Evolutionary conservation across 371 early-diverging fungal genomes (phyloP), one percentile per base, ranked within the genome.

Genomic region (Mucor velutinosus): DNA sequence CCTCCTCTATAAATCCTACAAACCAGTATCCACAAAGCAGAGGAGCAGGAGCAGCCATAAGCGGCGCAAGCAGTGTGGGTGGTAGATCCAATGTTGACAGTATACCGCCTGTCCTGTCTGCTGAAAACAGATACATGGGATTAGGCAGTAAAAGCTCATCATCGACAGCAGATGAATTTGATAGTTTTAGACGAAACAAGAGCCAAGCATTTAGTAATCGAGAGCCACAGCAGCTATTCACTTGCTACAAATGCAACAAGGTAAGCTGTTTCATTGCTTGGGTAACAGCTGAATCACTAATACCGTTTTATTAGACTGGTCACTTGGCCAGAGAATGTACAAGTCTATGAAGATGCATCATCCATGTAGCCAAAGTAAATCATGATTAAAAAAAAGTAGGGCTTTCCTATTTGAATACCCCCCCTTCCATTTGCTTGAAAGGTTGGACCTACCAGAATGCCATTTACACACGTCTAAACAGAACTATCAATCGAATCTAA

Each of bases 261-360:
- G 76, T 76, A 70, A 56, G 3, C 0, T 17, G 2, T 51, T 8
- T 30, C 17, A 15, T 1, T 35, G 37, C 37, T 1, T 12, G 3
- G 2, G 7, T 2, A 35, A 12, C 12, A 35, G 37, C 37, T 35
- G 12, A 15, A 51, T 8, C n/a, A 49, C 3, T 51, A 51, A 35
- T 12, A 35, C 33, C 1, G 8, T 4, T 33, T 11, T 49, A 51
- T 51, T 62, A 76, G 76, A 51, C 55, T 35, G 76, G 76, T 10
- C 76, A 76, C 43, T 66, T 73, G 19, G 76, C 76, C 49, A 70
- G 76, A 66, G 76, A 76, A 41, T 76, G 76, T 30, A 60, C 62
- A 23, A 70, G 74, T 56, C 53, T 73, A 11, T 73, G 51, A 69
- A 41, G 4, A 41, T 14, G 1, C 41, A 5, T 41, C 17, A 41